Conservation (phyloP, 257 asterid species). For the Solanum megistacrolobum region DNA sequence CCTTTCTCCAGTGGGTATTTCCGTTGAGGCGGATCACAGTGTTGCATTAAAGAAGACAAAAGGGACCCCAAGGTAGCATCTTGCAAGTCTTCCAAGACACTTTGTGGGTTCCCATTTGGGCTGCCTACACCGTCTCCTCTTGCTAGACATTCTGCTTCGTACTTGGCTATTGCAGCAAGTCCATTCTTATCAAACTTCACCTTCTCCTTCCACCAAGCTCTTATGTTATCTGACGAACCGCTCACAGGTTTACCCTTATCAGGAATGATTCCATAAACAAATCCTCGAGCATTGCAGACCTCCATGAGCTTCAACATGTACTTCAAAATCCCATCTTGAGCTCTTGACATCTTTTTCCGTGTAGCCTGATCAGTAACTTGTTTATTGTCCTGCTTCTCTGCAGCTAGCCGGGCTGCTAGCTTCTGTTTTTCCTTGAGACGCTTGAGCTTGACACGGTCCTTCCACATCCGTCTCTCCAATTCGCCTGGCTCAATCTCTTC, state of each 20-base stretch:
- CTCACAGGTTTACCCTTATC: slow-evolving; percentile 69
- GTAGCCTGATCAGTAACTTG: slow-evolving; percentile 49
- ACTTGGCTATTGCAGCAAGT: slow-evolving; percentile 59
- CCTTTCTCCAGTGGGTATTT: slow-evolving; percentile 55
- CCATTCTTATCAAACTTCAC: slow-evolving; percentile 58
- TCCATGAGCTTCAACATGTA: slow-evolving; percentile 75
- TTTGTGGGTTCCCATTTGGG: slow-evolving; percentile 21
- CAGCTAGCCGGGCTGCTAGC: slow-evolving; percentile 41
- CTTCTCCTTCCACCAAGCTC: slow-evolving; percentile 84
- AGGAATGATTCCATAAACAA: slow-evolving; percentile 64
- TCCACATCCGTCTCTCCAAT: slow-evolving; percentile 68
- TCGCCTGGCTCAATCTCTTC: slow-evolving; percentile 63
- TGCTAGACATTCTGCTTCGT: slow-evolving; percentile 37
- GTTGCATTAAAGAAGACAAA: slow-evolving; percentile 63
- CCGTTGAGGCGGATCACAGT: slow-evolving; percentile 62
- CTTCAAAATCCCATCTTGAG: slow-evolving; percentile 67
- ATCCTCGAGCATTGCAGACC: slow-evolving; percentile 68
- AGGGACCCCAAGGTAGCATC: slow-evolving; percentile 63
- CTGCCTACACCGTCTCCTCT: slow-evolving; percentile 23
- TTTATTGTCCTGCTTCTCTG: slow-evolving; percentile 45
- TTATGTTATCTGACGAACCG: slow-evolving; percentile 55
- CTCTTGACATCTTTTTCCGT: slow-evolving; percentile 65
- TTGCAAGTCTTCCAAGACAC: slow-evolving; percentile 43
- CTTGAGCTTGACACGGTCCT: slow-evolving; percentile 55
- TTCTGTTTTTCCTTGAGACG: slow-evolving; percentile 54